Evolutionary conservation across 2,329 filamentous ascomycete species (phyloP).

Genomic region (Passalora sequoiae): DNA sequence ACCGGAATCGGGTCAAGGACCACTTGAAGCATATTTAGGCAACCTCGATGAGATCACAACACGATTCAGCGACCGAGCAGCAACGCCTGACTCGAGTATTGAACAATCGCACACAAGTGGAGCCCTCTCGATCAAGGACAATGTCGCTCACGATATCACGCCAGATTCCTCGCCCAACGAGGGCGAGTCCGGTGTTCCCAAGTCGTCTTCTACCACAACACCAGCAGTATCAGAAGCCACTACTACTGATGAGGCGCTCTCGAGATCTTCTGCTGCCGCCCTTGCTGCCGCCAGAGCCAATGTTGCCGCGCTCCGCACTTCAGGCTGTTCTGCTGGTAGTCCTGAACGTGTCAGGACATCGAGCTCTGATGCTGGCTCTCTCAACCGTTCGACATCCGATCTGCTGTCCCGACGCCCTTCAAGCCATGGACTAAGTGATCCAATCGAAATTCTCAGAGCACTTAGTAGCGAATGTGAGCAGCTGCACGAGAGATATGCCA

Average conservation of each 20-base stretch:
- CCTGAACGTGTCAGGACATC: constrained; percentile 1
- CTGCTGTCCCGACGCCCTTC: constrained; percentile 7
- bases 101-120: not conserved
- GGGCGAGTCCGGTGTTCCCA: not conserved
- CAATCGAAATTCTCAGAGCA: constrained; percentile 13
- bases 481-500: constrained; percentile 27
- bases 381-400: constrained; percentile 11
- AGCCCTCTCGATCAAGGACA: not conserved
- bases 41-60: not conserved
- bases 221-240: not conserved
- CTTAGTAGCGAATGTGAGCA: constrained; percentile 27
- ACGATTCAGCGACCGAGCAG: not conserved
- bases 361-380: constrained; percentile 7
- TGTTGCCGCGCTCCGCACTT: constrained; percentile 18
- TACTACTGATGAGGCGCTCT: not conserved
- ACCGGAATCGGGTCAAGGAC: not conserved
- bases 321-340: constrained; percentile 5
- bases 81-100: not conserved
- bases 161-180: not conserved
- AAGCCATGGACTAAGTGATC: constrained; percentile 7
- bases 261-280: constrained; percentile 8
- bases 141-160: not conserved
- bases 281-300: constrained; percentile 20
- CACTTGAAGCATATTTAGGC: not conserved
- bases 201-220: not conserved